Evolutionary conservation across 495 filamentous ascomycete genomes (phyloP).

Genomic region (Aspergillus kassunensis): DNA sequence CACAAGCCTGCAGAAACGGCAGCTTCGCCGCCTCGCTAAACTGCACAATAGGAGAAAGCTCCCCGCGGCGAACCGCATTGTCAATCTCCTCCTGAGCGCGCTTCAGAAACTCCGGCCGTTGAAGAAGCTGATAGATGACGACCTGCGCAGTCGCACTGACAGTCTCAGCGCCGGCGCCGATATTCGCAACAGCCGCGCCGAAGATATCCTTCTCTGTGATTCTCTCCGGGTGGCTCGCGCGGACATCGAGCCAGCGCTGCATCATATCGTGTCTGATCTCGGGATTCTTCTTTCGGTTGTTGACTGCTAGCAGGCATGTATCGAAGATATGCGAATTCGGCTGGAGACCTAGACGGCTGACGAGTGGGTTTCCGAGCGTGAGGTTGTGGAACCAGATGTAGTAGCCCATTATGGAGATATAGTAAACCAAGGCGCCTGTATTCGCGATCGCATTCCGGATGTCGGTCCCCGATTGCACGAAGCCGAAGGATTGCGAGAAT

Average conservation of each 20-base stretch:
- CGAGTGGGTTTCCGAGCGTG: constrained; percentile 39
- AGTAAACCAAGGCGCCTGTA: constrained; percentile 33
- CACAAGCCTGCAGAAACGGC: constrained; percentile 37
- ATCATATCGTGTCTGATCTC: constrained; percentile 41
- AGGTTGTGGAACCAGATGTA: constrained; percentile 36
- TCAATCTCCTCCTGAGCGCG: constrained; percentile 35
- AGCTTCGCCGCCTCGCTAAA: constrained; percentile 26
- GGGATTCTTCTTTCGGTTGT: constrained; percentile 32
- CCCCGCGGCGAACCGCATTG: constrained; percentile 20
- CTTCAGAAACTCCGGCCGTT: constrained; percentile 28
- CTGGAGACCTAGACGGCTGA: constrained; percentile 34
- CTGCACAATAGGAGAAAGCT: constrained; percentile 24
- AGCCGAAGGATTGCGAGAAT: constrained; percentile 41
- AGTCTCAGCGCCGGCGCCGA: constrained; percentile 46
- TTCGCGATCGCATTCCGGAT: constrained; percentile 41
- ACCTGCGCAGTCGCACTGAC: constrained; percentile 35
- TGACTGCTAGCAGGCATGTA: constrained; percentile 36
- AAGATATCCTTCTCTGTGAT: constrained; percentile 40
- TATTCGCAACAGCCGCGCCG: constrained; percentile 31
- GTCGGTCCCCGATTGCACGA: constrained; percentile 36
- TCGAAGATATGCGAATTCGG: constrained; percentile 42
- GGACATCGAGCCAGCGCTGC: constrained; percentile 39
- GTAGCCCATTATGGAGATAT: constrained; percentile 35
- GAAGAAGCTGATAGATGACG: constrained; percentile 33
- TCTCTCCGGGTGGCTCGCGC: constrained; percentile 32